Percentiles rank a stretch among this genome's conserved stretches.
Evolutionary conservation across 2,329 filamentous ascomycete species (phyloP).

Genomic region (Chrysoporthe cubensis): DNA sequence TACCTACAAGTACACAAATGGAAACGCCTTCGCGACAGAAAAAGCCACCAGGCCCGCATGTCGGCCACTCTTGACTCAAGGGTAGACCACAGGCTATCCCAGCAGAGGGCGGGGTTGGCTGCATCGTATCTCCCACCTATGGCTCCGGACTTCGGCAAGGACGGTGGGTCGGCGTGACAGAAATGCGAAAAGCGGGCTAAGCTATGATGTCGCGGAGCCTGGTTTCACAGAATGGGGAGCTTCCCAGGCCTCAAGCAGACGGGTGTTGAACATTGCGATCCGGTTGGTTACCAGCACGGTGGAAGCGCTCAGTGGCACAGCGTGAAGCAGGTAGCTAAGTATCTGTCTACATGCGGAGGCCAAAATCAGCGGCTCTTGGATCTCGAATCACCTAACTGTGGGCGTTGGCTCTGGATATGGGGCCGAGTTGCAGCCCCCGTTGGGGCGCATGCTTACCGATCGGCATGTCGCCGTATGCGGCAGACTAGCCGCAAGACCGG

Average conservation of each 20-base stretch:
- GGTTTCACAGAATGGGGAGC: too few species aligned
- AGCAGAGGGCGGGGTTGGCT: background rate
- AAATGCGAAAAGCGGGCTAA: background rate
- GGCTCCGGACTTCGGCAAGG: background rate
- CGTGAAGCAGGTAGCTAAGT: background rate
- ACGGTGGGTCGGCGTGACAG: background rate
- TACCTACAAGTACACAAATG: background rate
- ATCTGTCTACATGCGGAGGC: background rate
- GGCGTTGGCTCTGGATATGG: background rate
- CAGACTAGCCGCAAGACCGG: background rate
- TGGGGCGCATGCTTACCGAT: background rate
- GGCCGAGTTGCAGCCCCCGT: constrained; percentile 6
- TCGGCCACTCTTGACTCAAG: background rate
- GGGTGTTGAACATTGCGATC: background rate
- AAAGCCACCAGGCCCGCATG: background rate
- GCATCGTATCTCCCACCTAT: background rate
- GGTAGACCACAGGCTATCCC: background rate
- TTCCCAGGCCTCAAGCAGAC: background rate
- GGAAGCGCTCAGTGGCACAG: constrained; percentile 23
- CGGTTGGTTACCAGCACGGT: constrained; percentile 19
- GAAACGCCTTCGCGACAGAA: background rate
- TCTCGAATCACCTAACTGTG: background rate
- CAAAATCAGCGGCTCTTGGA: background rate
- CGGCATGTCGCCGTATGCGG: background rate
- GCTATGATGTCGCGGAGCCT: background rate